Percentiles rank a stretch among this genome's conserved stretches.
phyloP scores from a whole-genome alignment of 441 rosid genomes.

The Syzygium malaccense region DNA sequence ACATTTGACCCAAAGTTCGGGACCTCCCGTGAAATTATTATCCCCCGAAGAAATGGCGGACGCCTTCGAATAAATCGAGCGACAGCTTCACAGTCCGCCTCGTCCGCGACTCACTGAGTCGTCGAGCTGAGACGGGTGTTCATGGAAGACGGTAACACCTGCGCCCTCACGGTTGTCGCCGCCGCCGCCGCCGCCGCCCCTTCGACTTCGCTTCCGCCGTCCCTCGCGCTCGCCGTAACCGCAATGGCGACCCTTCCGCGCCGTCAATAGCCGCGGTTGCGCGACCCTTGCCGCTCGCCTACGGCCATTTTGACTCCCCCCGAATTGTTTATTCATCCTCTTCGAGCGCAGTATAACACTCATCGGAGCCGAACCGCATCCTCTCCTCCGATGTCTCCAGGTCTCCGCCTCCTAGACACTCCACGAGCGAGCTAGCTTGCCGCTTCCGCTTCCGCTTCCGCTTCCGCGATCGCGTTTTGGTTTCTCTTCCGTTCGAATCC shows the following conservation, averaged over 20 bases:
- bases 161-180: no score
- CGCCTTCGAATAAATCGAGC: neutral
- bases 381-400: neutral
- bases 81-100: neutral
- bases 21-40: no score
- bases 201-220: neutral
- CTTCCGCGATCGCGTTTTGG: neutral
- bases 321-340: neutral
- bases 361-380: neutral
- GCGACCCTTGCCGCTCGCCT: neutral
- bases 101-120: neutral
- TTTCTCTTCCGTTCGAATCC: neutral
- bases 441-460: neutral
- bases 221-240: neutral
- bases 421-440: neutral
- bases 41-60: neutral
- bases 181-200: neutral
- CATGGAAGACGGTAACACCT: neutral
- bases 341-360: neutral
- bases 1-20: no score
- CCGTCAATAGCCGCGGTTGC: neutral
- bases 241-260: neutral
- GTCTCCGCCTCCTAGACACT: neutral
- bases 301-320: neutral
- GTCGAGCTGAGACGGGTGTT: neutral